These are phyloP conservation scores for Viola odorata DNA, from an alignment of 345 rosid genomes.

Conservation along the genomic window DNA sequence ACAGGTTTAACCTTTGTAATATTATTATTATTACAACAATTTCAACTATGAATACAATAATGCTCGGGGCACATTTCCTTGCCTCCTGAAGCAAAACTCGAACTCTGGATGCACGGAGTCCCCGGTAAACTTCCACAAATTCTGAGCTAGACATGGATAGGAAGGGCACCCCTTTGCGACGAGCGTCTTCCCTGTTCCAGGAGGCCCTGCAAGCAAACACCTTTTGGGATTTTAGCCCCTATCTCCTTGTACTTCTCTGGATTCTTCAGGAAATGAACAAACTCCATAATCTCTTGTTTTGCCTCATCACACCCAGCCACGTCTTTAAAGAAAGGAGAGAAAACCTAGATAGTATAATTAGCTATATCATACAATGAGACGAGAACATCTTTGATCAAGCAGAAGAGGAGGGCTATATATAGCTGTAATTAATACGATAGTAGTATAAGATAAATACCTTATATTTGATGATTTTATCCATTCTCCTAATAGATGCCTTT, in stretches of 20 bases:
- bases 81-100: constrained; percentile 95
- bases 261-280: constrained; percentile 90
- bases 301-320: constrained; percentile 99
- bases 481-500: constrained; percentile 75
- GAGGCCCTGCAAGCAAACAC: constrained; percentile 95
- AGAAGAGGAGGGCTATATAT: too few species aligned
- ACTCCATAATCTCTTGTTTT: constrained; percentile 95
- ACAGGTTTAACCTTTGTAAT: too few species aligned
- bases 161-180: constrained; percentile 98
- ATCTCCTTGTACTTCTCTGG: constrained; percentile 90
- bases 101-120: constrained; percentile 96
- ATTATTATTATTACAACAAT: constrained; percentile 96
- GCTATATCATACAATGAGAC: too few species aligned
- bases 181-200: constrained; percentile 97
- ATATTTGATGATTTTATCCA: constrained; percentile 83
- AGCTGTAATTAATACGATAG: too few species aligned
- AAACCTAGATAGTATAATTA: not conserved
- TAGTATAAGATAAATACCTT: constrained; percentile 40
- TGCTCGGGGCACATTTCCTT: constrained; percentile 85
- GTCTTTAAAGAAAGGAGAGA: constrained; percentile 46
- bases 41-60: constrained; percentile 89
- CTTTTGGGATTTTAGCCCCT: constrained; percentile 95
- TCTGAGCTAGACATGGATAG: constrained; percentile 92
- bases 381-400: too few species aligned
- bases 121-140: constrained; percentile 99